Evolutionary conservation across 176 grass and related monocot species (phyloP).

Genomic region (Avena eriantha): DNA sequence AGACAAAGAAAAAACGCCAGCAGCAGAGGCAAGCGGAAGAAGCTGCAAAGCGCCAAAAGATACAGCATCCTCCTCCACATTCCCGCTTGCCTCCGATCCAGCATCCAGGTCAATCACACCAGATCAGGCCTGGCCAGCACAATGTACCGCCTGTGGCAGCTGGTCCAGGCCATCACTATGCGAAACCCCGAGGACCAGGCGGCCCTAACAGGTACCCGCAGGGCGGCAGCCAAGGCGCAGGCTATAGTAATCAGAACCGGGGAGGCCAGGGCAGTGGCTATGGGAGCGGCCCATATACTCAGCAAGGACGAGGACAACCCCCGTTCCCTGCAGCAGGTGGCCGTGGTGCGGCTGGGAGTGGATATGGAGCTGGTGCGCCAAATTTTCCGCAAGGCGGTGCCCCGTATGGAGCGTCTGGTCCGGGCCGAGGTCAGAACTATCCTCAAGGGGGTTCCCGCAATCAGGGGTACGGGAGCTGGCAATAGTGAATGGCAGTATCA

Average conservation of each 20-base stretch:
- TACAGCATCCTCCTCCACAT: constrained; percentile 86
- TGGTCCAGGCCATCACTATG: constrained; percentile 78
- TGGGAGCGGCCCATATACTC: constrained; percentile 67
- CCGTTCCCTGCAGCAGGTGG: constrained; percentile 52
- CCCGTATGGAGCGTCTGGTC: constrained; percentile 68
- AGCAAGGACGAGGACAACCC: constrained; percentile 70
- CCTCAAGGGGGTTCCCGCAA: constrained; percentile 61
- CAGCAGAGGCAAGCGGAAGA: constrained; percentile 95
- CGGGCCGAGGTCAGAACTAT: constrained; percentile 63
- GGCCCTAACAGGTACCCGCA: constrained; percentile 78
- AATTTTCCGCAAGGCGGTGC: constrained; percentile 68
- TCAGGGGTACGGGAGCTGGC: constrained; percentile 81
- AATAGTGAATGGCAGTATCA: constrained; percentile 46
- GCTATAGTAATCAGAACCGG: constrained; percentile 73
- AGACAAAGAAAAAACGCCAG: constrained; percentile 95
- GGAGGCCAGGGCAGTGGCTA: constrained; percentile 78
- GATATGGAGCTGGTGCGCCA: constrained; percentile 43
- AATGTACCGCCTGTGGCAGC: constrained; percentile 67
- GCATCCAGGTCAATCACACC: constrained; percentile 71
- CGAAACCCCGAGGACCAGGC: constrained; percentile 78
- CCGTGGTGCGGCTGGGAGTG: constrained; percentile 20
- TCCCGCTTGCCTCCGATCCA: constrained; percentile 91
- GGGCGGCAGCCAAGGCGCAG: constrained; percentile 62
- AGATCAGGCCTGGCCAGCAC: constrained; percentile 76
- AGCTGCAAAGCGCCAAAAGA: constrained; percentile 87